Evolutionary conservation across 768 basidiomycete genomes (phyloP).

Genomic region (Leccinum sublutescens): DNA sequence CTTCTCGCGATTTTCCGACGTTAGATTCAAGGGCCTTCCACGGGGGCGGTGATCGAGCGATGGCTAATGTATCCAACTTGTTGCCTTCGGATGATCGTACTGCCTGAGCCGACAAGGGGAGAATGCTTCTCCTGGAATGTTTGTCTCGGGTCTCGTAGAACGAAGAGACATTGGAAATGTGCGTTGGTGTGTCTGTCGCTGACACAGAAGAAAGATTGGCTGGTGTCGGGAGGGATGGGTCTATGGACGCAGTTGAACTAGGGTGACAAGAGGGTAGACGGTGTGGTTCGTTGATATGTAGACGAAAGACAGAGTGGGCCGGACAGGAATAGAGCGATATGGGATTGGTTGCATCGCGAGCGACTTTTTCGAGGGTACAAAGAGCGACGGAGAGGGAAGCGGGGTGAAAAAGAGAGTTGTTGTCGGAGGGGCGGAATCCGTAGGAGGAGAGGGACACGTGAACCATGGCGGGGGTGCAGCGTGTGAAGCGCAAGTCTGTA

Average conservation of each 20-base stretch:
- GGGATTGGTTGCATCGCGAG: conserved; percentile 8
- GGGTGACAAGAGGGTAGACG: background rate
- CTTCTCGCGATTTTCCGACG: background rate
- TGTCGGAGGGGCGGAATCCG: conserved; percentile 28
- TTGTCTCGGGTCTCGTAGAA: conserved; percentile 16
- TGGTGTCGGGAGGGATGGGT: conserved; percentile 16
- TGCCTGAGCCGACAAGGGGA: conserved; percentile 22
- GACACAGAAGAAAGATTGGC: background rate
- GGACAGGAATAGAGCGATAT: conserved; percentile 30
- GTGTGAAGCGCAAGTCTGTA: conserved; percentile 51
- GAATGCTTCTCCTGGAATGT: conserved; percentile 1
- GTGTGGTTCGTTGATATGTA: conserved; percentile 24
- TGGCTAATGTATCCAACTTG: conserved; percentile 24
- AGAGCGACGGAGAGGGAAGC: conserved; percentile 38
- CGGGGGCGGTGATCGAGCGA: conserved; percentile 27
- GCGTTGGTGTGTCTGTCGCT: background rate
- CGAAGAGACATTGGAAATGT: conserved; percentile 11
- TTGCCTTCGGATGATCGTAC: conserved; percentile 14
- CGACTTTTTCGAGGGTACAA: conserved; percentile 27
- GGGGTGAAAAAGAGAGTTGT: conserved; percentile 42
- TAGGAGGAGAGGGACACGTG: conserved; percentile 16
- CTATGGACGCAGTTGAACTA: background rate
- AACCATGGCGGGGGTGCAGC: conserved; percentile 34
- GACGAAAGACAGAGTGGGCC: conserved; percentile 25
- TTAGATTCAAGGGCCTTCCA: conserved; percentile 15